These are phyloP conservation scores for Sarcodon aspratus DNA, from an alignment of 768 basidiomycete species.

Conservation along the genomic window DNA sequence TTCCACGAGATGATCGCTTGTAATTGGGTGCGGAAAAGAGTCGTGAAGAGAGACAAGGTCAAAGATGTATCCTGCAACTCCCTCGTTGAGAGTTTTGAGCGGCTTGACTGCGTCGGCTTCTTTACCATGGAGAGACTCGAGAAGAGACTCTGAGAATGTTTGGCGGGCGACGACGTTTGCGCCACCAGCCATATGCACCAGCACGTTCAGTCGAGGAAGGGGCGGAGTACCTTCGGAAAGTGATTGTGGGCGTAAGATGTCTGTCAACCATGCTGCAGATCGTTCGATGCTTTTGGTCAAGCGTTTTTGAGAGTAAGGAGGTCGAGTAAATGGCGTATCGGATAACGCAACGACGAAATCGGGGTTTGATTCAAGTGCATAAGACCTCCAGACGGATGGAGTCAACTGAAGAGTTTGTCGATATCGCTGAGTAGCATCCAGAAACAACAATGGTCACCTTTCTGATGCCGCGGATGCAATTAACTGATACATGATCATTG, in stretches of 20 bases:
- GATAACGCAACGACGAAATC: slow-evolving; percentile 64
- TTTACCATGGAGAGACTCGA: slow-evolving; percentile 42
- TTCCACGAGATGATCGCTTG: slow-evolving; percentile 15
- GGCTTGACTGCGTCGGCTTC: slow-evolving; percentile 44
- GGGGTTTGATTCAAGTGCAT: slow-evolving; percentile 42
- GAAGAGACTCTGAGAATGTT: slow-evolving; percentile 48
- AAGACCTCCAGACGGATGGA: slow-evolving; percentile 40
- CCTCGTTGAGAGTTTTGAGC: slow-evolving; percentile 50
- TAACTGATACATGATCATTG: slow-evolving; percentile 39
- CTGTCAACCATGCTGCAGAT: slow-evolving; percentile 49
- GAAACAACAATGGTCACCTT: slow-evolving; percentile 34
- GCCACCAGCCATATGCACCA: slow-evolving; percentile 65
- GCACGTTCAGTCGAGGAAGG: slow-evolving; percentile 27
- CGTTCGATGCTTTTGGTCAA: slow-evolving; percentile 67
- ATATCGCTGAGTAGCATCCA: neutral
- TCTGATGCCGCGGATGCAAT: slow-evolving; percentile 56
- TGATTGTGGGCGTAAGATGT: slow-evolving; percentile 30
- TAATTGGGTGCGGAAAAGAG: neutral
- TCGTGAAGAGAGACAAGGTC: slow-evolving; percentile 45
- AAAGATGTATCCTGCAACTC: slow-evolving; percentile 57
- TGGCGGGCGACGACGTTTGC: slow-evolving; percentile 41
- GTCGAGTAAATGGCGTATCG: slow-evolving; percentile 55
- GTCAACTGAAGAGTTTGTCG: slow-evolving; percentile 20
- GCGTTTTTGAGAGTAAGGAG: slow-evolving; percentile 69
- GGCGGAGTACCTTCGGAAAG: slow-evolving; percentile 7